phyloP scores from a whole-genome alignment of 495 filamentous ascomycete genomes.

The Aspergillus olivimuriae region DNA sequence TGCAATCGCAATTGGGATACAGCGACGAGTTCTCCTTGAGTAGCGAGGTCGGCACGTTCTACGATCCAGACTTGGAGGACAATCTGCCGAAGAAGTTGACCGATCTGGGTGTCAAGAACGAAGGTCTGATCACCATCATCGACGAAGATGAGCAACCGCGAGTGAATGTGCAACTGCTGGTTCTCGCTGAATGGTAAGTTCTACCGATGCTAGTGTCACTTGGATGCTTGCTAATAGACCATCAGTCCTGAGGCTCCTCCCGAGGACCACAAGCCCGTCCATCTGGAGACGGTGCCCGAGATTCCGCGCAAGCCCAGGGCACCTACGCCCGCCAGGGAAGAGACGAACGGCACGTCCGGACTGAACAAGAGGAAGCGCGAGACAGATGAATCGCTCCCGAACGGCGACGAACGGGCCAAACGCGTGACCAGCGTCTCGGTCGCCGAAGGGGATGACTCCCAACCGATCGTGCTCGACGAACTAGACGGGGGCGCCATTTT shows the following conservation, averaged over 20 bases:
- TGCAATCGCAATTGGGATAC: constrained; percentile 68
- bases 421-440: constrained; percentile 28
- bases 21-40: constrained; percentile 75
- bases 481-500: constrained; percentile 59
- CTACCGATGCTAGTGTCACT: neutral
- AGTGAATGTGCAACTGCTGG: constrained; percentile 71
- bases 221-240: constrained; percentile 6
- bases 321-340: constrained; percentile 13
- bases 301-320: constrained; percentile 47
- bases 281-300: constrained; percentile 36
- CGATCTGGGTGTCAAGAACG: constrained; percentile 66
- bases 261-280: constrained; percentile 38
- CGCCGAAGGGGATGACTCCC: constrained; percentile 9
- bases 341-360: constrained; percentile 16
- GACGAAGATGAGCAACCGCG: constrained; percentile 78
- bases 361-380: constrained; percentile 41
- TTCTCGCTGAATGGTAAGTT: constrained; percentile 39
- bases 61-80: constrained; percentile 83
- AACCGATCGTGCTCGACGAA: constrained; percentile 50
- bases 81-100: constrained; percentile 72
- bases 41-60: constrained; percentile 66
- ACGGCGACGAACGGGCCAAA: constrained; percentile 38
- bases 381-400: constrained; percentile 31
- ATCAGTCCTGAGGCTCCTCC: constrained; percentile 22
- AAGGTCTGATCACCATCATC: constrained; percentile 74